A percentile compares a stretch with the other conserved stretches of the same genome.
Evolutionary conservation across 164 flowering plant species (phyloP).

Genomic region (Dillenia suffruticosa): DNA sequence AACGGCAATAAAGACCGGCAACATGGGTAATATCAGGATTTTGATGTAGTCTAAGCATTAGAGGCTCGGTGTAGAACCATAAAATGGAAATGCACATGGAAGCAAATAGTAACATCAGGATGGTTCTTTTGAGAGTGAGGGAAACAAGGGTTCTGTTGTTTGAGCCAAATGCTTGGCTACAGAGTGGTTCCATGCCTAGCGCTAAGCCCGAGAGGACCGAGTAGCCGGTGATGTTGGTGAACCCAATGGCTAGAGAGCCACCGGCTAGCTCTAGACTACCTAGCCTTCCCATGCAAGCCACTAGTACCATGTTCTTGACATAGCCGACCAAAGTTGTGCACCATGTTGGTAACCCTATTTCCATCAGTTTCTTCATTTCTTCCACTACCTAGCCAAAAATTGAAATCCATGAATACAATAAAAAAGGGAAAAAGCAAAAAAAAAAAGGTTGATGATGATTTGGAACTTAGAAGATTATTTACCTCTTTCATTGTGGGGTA

Average conservation of each 20-base stretch:
- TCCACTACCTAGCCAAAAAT: slow-evolving; percentile 44
- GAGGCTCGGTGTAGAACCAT: slow-evolving; percentile 69
- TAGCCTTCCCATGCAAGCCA: slow-evolving; percentile 79
- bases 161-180: slow-evolving; percentile 91
- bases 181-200: slow-evolving; percentile 92
- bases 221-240: slow-evolving; percentile 95
- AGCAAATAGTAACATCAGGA: slow-evolving; percentile 50
- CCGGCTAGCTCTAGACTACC: slow-evolving; percentile 89
- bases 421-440: not conserved
- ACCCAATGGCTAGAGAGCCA: slow-evolving; percentile 88
- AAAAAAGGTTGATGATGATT: not conserved
- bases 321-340: slow-evolving; percentile 62
- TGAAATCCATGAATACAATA: not conserved
- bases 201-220: slow-evolving; percentile 84
- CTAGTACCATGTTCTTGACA: slow-evolving; percentile 59
- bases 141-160: slow-evolving; percentile 36
- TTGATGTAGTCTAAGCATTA: slow-evolving; percentile 66
- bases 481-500: slow-evolving; percentile 59
- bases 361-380: slow-evolving; percentile 55
- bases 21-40: slow-evolving; percentile 43
- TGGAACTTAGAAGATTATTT: slow-evolving; percentile 12
- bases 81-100: slow-evolving; percentile 55
- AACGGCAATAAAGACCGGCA: slow-evolving; percentile 63
- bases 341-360: slow-evolving; percentile 56
- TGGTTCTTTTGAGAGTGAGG: slow-evolving; percentile 55